Base-by-base conservation (phyloP, 108 stramenopile genomes). In the Cyclotella kingstonii region DNA sequence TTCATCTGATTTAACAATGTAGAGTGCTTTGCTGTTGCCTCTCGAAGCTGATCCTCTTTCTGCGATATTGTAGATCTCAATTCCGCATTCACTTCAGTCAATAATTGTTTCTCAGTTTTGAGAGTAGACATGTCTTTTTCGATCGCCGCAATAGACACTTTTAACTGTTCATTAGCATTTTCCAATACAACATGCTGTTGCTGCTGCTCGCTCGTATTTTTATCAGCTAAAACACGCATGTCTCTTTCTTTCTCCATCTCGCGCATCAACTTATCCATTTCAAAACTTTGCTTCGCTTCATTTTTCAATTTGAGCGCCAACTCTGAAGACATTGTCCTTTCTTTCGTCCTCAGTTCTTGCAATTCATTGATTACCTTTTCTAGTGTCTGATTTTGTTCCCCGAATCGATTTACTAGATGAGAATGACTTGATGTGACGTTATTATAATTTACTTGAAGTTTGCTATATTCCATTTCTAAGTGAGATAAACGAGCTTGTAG, bases 321-420 rank as follows among this genome's bases (percentile, higher is more conserved):
- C 30, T 64, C 63, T 27, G 29, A 23, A 2, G 63, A 64, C 28
- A 64, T 22, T 14, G 40, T 43, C 34, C 44, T 40, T 8, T 64
- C 51, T 19, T 64, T 64, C 12, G 50, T 64, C 36, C 27, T 64
- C 52, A 64, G 17, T 6, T 45, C 17, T 43, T 33, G 7, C 28
- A 64, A 38, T 30, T 64, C 63, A 6, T 54, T 29, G 19, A 44
- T 41, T 5, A 25, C 26, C 30, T 41, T 18, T n/a, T 43, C 43
- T 9, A 59, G 18, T 3, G 7, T 9, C 18, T 30, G 30, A 33
- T 5, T 17, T 35, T 34, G 26, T 14, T 47, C 60, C 22, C 47
- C 45, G 19, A 46, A 23, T 28, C 43, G 10, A 21, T 35, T 29
- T 21, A 43, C 11, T 26, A n/a, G 29, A 2, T 27, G 38, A 9